Percentiles rank a stretch among this genome's conserved stretches.
Evolutionary conservation across 2,329 filamentous ascomycete genomes (phyloP).

Genomic region (Verruconis gallopava): DNA sequence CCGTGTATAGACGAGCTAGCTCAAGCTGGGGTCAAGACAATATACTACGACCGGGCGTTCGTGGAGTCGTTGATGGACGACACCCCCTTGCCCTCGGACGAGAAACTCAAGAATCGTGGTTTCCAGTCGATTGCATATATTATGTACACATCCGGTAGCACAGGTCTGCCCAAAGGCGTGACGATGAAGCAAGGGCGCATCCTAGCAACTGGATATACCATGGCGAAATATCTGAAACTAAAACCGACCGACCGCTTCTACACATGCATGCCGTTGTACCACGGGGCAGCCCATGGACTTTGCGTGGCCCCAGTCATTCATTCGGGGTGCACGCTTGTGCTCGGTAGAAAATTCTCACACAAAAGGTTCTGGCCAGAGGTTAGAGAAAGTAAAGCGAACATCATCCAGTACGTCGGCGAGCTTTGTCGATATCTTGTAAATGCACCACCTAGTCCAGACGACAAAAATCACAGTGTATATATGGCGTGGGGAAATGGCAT

Average conservation of each 20-base stretch:
- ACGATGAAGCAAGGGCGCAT: slow-evolving; percentile 17
- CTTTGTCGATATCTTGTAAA: slow-evolving; percentile 25
- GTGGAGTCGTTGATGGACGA: slow-evolving; percentile 20
- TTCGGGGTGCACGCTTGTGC: slow-evolving; percentile 13
- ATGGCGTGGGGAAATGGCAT: slow-evolving; percentile 30
- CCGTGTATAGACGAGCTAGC: slow-evolving; percentile 13
- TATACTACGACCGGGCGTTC: slow-evolving; percentile 4
- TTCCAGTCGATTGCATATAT: slow-evolving; percentile 18
- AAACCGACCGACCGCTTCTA: slow-evolving; percentile 21
- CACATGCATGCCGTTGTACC: slow-evolving; percentile 27
- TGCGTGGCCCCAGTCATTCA: slow-evolving; percentile 20
- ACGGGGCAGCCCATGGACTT: slow-evolving; percentile 13
- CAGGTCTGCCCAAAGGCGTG: slow-evolving; percentile 23
- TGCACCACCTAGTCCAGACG: slow-evolving; percentile 19
- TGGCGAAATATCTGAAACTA: slow-evolving; percentile 18
- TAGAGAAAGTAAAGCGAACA: slow-evolving; percentile 18
- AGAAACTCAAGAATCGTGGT: slow-evolving; percentile 19
- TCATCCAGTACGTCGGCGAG: slow-evolving; percentile 27
- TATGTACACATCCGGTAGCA: slow-evolving; percentile 26
- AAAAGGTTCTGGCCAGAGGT: slow-evolving; percentile 27
- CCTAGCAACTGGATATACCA: slow-evolving; percentile 16
- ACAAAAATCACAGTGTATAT: slow-evolving; percentile 21
- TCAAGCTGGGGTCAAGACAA: neutral
- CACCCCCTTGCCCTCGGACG: slow-evolving; percentile 5
- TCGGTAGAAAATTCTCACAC: slow-evolving; percentile 19